Conservation (phyloP, 495 filamentous ascomycete genomes). For the Neurospora cerealis region DNA sequence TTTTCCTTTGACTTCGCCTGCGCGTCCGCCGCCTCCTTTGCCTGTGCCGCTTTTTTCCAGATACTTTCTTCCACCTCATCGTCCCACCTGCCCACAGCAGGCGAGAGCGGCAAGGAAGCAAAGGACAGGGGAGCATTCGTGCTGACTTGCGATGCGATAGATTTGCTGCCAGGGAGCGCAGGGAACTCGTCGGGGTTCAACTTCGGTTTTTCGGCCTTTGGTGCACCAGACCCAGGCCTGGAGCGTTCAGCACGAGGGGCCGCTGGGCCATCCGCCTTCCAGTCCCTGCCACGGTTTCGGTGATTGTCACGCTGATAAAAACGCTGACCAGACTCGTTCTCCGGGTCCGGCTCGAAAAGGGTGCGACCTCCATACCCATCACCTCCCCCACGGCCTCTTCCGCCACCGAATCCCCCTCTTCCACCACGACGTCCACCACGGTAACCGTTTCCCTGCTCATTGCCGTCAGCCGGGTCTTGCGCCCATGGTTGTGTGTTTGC, state of each 20-base stretch:
- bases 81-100: slow-evolving; percentile 34
- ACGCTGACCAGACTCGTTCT: neutral
- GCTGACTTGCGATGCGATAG: neutral
- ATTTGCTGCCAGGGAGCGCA: slow-evolving; percentile 20
- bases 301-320: neutral
- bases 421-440: slow-evolving; percentile 18
- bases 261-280: neutral
- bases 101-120: slow-evolving; percentile 13
- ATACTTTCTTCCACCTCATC: slow-evolving; percentile 30
- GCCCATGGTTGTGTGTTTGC: neutral
- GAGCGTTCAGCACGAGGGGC: neutral
- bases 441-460: slow-evolving; percentile 5
- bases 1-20: neutral
- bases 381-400: slow-evolving; percentile 10
- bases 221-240: slow-evolving; percentile 6
- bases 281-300: neutral
- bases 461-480: slow-evolving; percentile 9
- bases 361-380: slow-evolving; percentile 5
- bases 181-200: slow-evolving; percentile 31
- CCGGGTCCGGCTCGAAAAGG: neutral
- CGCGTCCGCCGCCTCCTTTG: neutral
- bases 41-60: neutral
- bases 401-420: slow-evolving; percentile 12
- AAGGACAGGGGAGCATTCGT: neutral
- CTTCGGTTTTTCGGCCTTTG: slow-evolving; percentile 9